These are phyloP conservation scores for Peronospora farinosa DNA, from an alignment of 352 stramenopile species.

Conservation along the genomic window DNA sequence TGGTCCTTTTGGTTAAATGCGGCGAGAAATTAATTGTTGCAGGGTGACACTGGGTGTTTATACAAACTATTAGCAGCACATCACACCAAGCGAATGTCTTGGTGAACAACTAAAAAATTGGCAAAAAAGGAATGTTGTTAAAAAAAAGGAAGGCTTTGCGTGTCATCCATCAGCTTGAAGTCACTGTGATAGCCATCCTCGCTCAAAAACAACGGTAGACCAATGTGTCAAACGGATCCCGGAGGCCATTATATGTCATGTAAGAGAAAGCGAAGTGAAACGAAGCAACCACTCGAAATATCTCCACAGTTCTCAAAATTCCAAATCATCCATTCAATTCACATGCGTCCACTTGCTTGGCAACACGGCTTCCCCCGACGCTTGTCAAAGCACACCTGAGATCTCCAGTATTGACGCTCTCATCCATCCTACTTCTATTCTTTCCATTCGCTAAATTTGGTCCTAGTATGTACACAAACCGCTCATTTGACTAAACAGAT, in stretches of 20 bases:
- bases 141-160: too few species aligned
- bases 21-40: background rate
- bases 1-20: conserved; percentile 5
- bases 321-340: conserved; percentile 21
- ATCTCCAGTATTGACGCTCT: conserved; percentile 7
- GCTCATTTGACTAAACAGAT: conserved; percentile 21
- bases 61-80: conserved; percentile 86
- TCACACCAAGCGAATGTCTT: conserved; percentile 90
- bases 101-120: too few species aligned
- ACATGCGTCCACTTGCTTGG: conserved; percentile 9
- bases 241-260: background rate
- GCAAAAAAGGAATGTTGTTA: too few species aligned
- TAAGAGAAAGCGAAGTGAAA: background rate
- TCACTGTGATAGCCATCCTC: too few species aligned
- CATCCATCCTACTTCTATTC: conserved; percentile 23
- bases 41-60: conserved; percentile 1
- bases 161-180: conserved; percentile 25
- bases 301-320: background rate
- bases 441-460: conserved; percentile 10
- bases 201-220: too few species aligned
- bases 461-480: conserved; percentile 20
- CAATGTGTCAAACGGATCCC: background rate
- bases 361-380: too few species aligned
- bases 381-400: background rate
- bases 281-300: background rate